These are phyloP conservation scores for Buddleja alternifolia DNA, from an alignment of 257 asterid genomes.

Conservation along the genomic window DNA sequence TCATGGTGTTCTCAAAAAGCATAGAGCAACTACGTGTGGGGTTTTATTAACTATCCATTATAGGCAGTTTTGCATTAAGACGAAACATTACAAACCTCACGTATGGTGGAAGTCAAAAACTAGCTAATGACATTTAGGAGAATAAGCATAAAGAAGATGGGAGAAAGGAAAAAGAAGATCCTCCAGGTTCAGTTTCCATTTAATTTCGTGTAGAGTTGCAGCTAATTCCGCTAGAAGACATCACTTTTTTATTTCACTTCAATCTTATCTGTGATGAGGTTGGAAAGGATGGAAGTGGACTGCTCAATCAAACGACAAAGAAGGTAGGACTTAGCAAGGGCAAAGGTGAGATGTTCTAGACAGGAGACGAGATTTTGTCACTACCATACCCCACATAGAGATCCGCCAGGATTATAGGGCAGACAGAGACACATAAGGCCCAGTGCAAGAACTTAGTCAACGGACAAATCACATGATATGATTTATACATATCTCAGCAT, in stretches of 20 bases:
- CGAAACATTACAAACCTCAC: neutral
- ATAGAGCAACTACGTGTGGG: constrained; percentile 6
- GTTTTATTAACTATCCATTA: constrained; percentile 1
- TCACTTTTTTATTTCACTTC: no score
- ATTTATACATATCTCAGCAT: neutral
- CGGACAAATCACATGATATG: neutral
- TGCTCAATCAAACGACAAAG: neutral
- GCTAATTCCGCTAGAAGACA: neutral
- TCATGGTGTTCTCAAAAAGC: constrained; percentile 15
- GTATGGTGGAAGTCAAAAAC: constrained; percentile 3
- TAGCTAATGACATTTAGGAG: constrained; percentile 7
- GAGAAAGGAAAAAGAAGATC: neutral
- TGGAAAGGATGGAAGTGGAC: neutral
- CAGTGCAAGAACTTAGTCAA: constrained; percentile 16
- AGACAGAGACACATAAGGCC: neutral
- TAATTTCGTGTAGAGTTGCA: neutral
- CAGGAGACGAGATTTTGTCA: neutral
- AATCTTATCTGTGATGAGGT: neutral
- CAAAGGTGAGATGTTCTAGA: neutral
- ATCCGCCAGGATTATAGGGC: neutral
- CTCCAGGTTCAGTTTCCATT: constrained; percentile 3
- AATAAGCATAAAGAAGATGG: neutral
- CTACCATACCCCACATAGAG: neutral
- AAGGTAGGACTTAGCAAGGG: neutral
- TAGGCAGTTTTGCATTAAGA: neutral